These are phyloP conservation scores for Pleurotus ostreatus DNA, from an alignment of 768 basidiomycete species.

Conservation along the genomic window DNA sequence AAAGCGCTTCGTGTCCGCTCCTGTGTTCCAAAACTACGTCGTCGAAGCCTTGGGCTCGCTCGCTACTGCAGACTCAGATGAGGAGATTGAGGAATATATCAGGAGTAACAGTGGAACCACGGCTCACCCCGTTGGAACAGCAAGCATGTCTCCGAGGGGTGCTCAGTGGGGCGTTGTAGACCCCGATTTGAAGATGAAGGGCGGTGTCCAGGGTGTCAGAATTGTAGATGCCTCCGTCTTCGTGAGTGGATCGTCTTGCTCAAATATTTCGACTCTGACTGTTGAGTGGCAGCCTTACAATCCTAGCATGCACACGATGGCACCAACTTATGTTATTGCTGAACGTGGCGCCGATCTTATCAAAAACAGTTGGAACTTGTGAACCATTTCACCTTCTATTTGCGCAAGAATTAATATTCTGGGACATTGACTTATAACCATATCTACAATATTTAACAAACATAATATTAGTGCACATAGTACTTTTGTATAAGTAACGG, in stretches of 20 bases:
- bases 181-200: constrained; percentile 32
- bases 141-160: constrained; percentile 24
- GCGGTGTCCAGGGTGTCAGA: constrained; percentile 21
- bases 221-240: constrained; percentile 28
- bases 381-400: no score
- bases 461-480: no score
- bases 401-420: no score
- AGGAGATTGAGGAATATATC: constrained; percentile 19
- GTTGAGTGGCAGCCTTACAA: neutral
- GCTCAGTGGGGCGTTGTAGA: constrained; percentile 31
- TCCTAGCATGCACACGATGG: neutral
- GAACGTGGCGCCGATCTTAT: neutral
- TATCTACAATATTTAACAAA: no score
- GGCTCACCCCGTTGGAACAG: constrained; percentile 29
- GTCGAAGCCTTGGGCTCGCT: constrained; percentile 15
- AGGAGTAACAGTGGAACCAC: constrained; percentile 17
- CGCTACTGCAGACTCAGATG: constrained; percentile 21
- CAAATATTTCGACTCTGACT: no score
- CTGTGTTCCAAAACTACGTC: constrained; percentile 24
- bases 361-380: neutral
- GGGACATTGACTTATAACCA: no score
- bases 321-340: constrained; percentile 1
- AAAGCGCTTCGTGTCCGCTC: constrained; percentile 19
- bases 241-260: constrained; percentile 17
- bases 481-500: no score